A percentile compares a stretch with the other conserved stretches of the same genome.
Evolutionary conservation across 2,329 filamentous ascomycete species (phyloP).

Genomic region (Penicillium sp.): DNA sequence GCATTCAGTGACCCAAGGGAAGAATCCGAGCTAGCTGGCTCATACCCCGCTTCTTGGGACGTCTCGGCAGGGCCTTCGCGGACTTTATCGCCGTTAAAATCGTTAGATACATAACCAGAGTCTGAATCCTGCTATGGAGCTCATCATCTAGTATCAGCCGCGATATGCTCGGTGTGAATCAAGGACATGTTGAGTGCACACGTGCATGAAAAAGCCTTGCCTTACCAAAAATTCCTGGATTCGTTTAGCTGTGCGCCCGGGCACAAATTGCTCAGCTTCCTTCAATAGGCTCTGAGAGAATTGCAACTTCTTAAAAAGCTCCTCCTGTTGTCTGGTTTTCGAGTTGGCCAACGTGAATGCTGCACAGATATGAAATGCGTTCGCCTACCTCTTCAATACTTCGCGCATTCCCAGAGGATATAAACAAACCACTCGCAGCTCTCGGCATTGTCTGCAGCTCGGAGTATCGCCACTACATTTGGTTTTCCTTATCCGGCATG

Average conservation of each 20-base stretch:
- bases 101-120: background rate
- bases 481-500: conserved; percentile 44
- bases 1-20: conserved; percentile 10
- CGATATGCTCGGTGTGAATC: background rate
- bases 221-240: conserved; percentile 7
- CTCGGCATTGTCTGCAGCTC: conserved; percentile 41
- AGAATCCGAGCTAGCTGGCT: conserved; percentile 2
- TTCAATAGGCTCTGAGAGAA: conserved; percentile 7
- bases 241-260: background rate
- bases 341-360: background rate
- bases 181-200: background rate
- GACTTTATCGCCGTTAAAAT: background rate
- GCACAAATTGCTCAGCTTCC: background rate
- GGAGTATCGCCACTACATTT: conserved; percentile 47
- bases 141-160: background rate
- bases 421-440: conserved; percentile 37
- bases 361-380: background rate
- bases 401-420: conserved; percentile 43
- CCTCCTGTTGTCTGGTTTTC: conserved; percentile 3
- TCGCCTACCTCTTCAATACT: conserved; percentile 34
- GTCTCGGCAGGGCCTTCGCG: background rate
- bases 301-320: conserved; percentile 1
- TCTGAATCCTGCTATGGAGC: background rate
- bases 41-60: background rate
- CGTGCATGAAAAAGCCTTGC: background rate